A percentile compares a stretch with the other conserved stretches of the same genome.
Evolutionary conservation across 2,329 filamentous ascomycete genomes (phyloP).

Genomic region (Hypoxylon sp.): DNA sequence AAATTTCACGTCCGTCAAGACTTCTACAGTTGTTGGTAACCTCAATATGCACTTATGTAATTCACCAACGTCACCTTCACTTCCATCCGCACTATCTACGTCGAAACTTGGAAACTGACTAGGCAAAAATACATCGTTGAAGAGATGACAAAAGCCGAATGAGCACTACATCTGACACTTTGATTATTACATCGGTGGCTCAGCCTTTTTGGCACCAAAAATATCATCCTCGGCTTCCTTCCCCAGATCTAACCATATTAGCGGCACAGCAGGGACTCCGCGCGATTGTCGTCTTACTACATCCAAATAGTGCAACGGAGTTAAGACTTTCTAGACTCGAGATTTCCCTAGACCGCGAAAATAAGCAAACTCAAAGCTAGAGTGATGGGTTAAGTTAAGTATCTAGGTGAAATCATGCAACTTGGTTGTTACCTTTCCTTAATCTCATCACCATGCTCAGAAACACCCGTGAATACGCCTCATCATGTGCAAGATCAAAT

Average conservation of each 20-base stretch:
- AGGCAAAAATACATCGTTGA: not conserved
- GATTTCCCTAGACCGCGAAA: not conserved
- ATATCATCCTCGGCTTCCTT: not conserved
- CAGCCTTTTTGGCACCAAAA: not conserved
- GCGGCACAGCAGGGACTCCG: not conserved
- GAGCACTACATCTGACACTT: not conserved
- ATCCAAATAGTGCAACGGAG: constrained; percentile 1
- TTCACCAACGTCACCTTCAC: constrained; percentile 7
- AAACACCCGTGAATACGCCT: no score
- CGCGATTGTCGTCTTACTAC: not conserved
- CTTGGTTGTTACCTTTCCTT: no score
- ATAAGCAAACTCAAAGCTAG: not conserved
- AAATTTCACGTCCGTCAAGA: constrained; percentile 10
- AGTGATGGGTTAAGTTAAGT: no score
- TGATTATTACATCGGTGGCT: not conserved
- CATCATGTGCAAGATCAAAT: no score
- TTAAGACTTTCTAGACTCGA: no score
- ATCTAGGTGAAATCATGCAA: no score
- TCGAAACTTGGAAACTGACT: not conserved
- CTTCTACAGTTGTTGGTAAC: constrained; percentile 2
- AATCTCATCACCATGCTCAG: no score
- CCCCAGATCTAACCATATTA: not conserved
- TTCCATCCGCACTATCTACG: not conserved
- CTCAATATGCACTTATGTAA: constrained; percentile 29
- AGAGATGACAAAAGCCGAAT: not conserved